Evolutionary conservation across 2,329 filamentous ascomycete species (phyloP), one percentile per base, ranked within the genome.

Genomic region (Pestalotiopsis sp.): DNA sequence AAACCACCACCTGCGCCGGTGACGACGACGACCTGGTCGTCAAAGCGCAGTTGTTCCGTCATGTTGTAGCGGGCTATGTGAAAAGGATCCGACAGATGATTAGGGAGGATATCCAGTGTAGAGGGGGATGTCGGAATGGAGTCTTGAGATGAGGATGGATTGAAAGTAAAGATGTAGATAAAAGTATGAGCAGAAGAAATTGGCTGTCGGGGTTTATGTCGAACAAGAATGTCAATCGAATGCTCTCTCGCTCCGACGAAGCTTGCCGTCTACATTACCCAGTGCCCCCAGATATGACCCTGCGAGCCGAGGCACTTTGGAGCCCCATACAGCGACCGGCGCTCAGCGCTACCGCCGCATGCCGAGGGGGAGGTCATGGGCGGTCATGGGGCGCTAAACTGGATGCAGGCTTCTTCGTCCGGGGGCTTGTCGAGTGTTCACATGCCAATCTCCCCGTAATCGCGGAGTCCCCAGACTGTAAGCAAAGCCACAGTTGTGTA

Each of bases 21-120:
- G 73, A 97, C 91, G 73, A 97, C 93, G 76, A 95, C 93, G 74
- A 93, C 94, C 86, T 96, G 93, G 83, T 91, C 92, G 83, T 97
- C 94, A 80, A 92, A 97, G 77, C 92, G 88, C 77, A 95, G 72
- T 73, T 78, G 75, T 49, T 73, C 73, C 64, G 77, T 73, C 78
- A 79, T 79, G 70, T 57, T 61, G 69, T 68, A 69, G 27, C 69
- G 62, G 63, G 68, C 40, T 58, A 59, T 61, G 58, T 11, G 58
- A 41, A 52, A 67, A 68, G 13, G 56, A 65, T 65, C 36, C 36
- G 49, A 67, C 40, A 61, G 41, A 66, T 58, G n/a, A n/a, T 9
- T 9, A 45, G 62, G 20, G 7, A 36, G 62, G 40, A 27, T 5
- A 25, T 38, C 17, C 36, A 4, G 38, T 31, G 14, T 23, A 59